These are phyloP conservation scores for Phaeosphaeriaceae sp. DNA, from an alignment of 2,329 filamentous ascomycete species.

Conservation along the genomic window DNA sequence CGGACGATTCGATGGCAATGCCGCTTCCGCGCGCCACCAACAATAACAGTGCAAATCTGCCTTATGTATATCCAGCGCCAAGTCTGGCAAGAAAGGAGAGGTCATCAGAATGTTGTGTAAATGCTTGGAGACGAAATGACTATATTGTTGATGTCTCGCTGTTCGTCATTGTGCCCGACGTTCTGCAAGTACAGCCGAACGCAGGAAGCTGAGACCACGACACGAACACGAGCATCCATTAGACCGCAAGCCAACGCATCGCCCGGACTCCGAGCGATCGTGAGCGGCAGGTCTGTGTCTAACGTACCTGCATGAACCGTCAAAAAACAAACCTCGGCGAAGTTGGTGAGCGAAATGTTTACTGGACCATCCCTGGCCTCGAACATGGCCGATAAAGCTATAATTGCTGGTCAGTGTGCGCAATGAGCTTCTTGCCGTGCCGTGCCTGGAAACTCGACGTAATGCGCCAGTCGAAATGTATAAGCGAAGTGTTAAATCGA, in stretches of 20 bases:
- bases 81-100: not conserved
- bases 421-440: not conserved
- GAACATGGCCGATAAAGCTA: not conserved
- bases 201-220: not conserved
- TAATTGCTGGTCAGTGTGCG: not conserved
- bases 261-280: not conserved
- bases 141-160: not conserved
- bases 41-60: not conserved
- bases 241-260: conserved; percentile 6
- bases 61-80: conserved; percentile 4
- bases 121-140: not conserved
- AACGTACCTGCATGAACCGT: conserved; percentile 1
- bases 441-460: not conserved
- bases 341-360: not conserved
- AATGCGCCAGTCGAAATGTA: not conserved
- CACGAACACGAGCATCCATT: not conserved
- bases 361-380: not conserved
- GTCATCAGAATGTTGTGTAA: not conserved
- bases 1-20: not conserved
- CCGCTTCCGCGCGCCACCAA: conserved; percentile 9
- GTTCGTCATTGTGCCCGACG: not conserved
- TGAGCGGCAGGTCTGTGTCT: not conserved
- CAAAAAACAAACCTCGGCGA: conserved; percentile 1
- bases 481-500: not conserved
- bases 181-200: not conserved